These are phyloP conservation scores for Delitschia confertaspora DNA, from an alignment of 495 filamentous ascomycete species.

Conservation along the genomic window DNA sequence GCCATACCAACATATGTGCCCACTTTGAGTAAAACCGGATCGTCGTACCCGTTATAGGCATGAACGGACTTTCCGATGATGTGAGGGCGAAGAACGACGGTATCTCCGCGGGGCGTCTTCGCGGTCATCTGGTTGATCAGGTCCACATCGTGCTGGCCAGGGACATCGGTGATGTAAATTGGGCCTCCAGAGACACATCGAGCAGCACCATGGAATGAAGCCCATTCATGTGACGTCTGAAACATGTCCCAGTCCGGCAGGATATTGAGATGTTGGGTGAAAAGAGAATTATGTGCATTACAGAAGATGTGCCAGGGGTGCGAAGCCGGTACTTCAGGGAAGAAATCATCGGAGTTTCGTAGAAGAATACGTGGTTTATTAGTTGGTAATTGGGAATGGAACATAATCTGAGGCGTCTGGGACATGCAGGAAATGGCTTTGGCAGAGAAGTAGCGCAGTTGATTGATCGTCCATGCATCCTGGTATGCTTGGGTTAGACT, in stretches of 20 bases:
- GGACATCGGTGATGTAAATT: constrained; percentile 85
- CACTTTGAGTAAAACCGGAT: constrained; percentile 63
- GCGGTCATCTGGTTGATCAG: constrained; percentile 73
- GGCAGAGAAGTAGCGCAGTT: constrained; percentile 64
- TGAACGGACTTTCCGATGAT: constrained; percentile 60
- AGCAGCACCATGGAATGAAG: constrained; percentile 78
- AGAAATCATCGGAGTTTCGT: constrained; percentile 92
- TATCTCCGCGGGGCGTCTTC: constrained; percentile 54
- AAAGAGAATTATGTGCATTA: constrained; percentile 83
- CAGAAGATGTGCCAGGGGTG: constrained; percentile 93
- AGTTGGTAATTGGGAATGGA: constrained; percentile 67
- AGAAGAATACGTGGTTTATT: constrained; percentile 61
- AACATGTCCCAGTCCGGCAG: constrained; percentile 99
- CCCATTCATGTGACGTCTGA: constrained; percentile 72
- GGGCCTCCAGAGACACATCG: constrained; percentile 85
- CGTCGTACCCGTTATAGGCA: constrained; percentile 65
- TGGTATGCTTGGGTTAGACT: constrained; percentile 65
- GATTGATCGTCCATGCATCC: constrained; percentile 75
- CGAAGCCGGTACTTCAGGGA: constrained; percentile 63
- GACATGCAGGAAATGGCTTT: constrained; percentile 91
- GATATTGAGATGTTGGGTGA: constrained; percentile 65
- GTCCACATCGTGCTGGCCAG: constrained; percentile 64
- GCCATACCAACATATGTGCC: constrained; percentile 61
- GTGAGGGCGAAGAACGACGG: constrained; percentile 68
- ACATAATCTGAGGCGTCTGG: constrained; percentile 70